phyloP scores from a whole-genome alignment of 495 filamentous ascomycete genomes.

The Sphaerosporella brunnea region DNA sequence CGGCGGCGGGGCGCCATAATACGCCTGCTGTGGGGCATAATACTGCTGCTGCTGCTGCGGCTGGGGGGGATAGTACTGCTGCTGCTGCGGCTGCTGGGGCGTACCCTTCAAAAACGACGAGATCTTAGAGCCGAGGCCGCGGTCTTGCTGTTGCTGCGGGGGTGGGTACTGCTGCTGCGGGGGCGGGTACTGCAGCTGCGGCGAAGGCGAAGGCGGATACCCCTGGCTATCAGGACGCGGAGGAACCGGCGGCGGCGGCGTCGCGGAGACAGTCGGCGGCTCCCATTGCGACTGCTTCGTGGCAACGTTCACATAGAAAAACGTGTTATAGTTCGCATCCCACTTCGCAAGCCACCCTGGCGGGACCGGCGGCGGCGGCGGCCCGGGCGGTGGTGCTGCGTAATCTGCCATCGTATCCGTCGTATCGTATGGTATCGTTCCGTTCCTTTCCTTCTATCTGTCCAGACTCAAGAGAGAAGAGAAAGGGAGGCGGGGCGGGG shows the following conservation, averaged over 20 bases:
- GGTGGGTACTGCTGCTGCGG: neutral
- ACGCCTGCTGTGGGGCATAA: neutral
- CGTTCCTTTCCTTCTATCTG: no score
- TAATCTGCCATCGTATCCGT: no score
- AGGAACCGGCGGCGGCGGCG: neutral
- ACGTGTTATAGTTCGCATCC: constrained; percentile 16
- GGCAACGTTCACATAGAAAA: constrained; percentile 22
- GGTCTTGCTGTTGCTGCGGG: neutral
- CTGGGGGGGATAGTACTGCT: constrained; percentile 14
- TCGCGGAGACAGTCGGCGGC: constrained; percentile 3
- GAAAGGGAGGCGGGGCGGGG: no score
- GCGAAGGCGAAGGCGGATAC: neutral
- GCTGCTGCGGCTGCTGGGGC: constrained; percentile 6
- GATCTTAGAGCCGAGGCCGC: constrained; percentile 1
- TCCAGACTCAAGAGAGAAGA: no score
- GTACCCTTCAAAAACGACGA: constrained; percentile 14
- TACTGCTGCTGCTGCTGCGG: neutral
- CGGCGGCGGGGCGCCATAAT: neutral
- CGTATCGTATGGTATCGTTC: no score
- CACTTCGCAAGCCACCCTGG: constrained; percentile 49
- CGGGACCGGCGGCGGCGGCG: constrained; percentile 72
- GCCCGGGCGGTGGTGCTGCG: constrained; percentile 47
- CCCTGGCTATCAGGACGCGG: neutral
- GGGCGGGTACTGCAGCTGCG: neutral
- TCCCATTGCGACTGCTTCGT: constrained; percentile 24